Evolutionary conservation across 305 asterid species (phyloP).

Genomic region (Stenogyne calaminthoides): DNA sequence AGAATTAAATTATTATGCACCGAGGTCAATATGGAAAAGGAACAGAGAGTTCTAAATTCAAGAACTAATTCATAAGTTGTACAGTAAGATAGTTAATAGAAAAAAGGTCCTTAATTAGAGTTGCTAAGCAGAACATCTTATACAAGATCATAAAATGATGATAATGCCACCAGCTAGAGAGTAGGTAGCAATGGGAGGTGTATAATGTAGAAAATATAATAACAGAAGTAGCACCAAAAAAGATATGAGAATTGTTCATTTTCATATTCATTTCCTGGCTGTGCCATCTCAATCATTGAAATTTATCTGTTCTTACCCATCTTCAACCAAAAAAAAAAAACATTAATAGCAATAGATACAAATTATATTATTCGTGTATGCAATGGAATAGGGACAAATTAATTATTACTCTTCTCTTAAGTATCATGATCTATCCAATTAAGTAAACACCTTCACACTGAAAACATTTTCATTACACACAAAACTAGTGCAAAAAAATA

Average conservation of each 20-base stretch:
- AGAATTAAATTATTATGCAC: slow-evolving; percentile 12
- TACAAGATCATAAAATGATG: slow-evolving; percentile 8
- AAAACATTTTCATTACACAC: not conserved
- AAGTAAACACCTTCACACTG: not conserved
- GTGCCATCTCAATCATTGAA: not conserved
- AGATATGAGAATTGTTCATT: not conserved
- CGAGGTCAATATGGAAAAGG: not conserved
- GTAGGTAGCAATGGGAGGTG: not conserved
- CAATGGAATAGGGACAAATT: not conserved
- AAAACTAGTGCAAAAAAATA: not conserved
- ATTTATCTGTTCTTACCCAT: not conserved
- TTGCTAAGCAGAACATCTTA: slow-evolving; percentile 12
- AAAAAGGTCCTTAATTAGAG: slow-evolving; percentile 15
- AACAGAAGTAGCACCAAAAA: slow-evolving; percentile 15
- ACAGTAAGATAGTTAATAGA: slow-evolving; percentile 14
- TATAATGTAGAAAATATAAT: not conserved
- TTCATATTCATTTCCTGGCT: not conserved
- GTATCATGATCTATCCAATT: not conserved
- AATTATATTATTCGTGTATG: not conserved
- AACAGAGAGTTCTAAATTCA: slow-evolving; percentile 1
- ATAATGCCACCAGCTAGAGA: slow-evolving; percentile 17
- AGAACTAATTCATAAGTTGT: slow-evolving; percentile 20
- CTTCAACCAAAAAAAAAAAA: slow-evolving; percentile 11
- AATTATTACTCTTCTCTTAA: no score
- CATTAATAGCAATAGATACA: not conserved